Conservation (phyloP, 176 grass and related monocot genomes). For the Luzula sylvatica region DNA sequence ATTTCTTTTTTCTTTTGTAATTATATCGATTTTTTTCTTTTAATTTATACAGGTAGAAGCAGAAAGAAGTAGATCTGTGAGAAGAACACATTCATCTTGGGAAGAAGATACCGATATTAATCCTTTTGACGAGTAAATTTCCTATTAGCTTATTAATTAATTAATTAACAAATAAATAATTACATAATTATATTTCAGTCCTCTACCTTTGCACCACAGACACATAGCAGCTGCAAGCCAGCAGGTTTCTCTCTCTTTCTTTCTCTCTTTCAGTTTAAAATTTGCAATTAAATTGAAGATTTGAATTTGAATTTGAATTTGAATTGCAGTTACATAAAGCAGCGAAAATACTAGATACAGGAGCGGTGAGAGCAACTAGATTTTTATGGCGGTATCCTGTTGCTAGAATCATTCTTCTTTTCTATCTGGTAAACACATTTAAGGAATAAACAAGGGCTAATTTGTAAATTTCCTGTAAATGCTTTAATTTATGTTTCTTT, state of each 20-base stretch:
- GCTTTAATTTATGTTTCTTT: too few relatives aligned
- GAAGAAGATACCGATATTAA: slow-evolving; percentile 99
- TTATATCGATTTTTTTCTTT: slow-evolving; percentile 1
- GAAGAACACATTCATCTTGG: slow-evolving; percentile 69
- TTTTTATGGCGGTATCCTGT: slow-evolving; percentile 96
- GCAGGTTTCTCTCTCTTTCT: slow-evolving; percentile 35
- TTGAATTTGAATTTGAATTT: slow-evolving; percentile 12
- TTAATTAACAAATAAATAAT: slow-evolving; percentile 15
- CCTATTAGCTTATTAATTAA: not conserved
- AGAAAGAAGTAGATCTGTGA: slow-evolving; percentile 67
- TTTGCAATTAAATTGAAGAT: slow-evolving; percentile 1
- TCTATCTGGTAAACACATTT: slow-evolving; percentile 61
- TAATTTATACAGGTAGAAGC: slow-evolving; percentile 67
- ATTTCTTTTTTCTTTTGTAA: slow-evolving; percentile 13
- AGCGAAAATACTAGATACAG: slow-evolving; percentile 84
- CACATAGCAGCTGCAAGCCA: slow-evolving; percentile 75
- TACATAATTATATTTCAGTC: slow-evolving; percentile 45
- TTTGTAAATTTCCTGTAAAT: too few relatives aligned
- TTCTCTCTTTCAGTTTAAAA: not conserved
- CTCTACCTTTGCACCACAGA: slow-evolving; percentile 92
- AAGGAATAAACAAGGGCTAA: not conserved
- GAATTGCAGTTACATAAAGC: slow-evolving; percentile 89
- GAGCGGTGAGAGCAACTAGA: slow-evolving; percentile 88
- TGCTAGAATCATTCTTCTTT: slow-evolving; percentile 81
- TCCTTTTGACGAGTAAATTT: slow-evolving; percentile 45